phyloP scores from a whole-genome alignment of 495 filamentous ascomycete genomes.

The Hapsidospora chrysogenum region DNA sequence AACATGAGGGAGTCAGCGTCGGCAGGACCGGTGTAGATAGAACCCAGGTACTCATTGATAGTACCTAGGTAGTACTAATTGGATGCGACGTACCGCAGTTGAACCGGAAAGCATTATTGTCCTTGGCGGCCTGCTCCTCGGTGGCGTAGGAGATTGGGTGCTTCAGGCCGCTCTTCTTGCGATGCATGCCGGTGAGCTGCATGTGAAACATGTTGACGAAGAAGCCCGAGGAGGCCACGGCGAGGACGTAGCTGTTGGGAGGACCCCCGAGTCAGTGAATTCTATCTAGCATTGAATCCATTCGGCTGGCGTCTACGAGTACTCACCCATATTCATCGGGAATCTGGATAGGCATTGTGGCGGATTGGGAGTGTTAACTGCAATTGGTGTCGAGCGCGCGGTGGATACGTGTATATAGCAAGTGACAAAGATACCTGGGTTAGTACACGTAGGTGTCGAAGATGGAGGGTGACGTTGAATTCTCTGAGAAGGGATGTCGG shows the following conservation, averaged over 20 bases:
- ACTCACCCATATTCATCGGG: constrained; percentile 28
- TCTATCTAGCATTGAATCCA: neutral
- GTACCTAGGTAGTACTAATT: too few relatives aligned
- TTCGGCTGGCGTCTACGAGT: neutral
- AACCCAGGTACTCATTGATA: too few relatives aligned
- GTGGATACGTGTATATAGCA: too few relatives aligned
- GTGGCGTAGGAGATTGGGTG: constrained; percentile 53
- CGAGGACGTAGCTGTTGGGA: constrained; percentile 37
- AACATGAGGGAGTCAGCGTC: constrained; percentile 16
- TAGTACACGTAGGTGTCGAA: too few relatives aligned
- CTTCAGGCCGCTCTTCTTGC: constrained; percentile 36
- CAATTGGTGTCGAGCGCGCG: too few relatives aligned
- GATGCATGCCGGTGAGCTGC: constrained; percentile 21
- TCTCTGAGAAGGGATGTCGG: too few relatives aligned
- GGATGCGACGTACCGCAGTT: constrained; percentile 28
- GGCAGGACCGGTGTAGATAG: too few relatives aligned
- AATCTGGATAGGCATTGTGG: constrained; percentile 12
- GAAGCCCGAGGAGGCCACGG: constrained; percentile 39
- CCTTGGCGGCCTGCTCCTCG: constrained; percentile 39
- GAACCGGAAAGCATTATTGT: constrained; percentile 25
- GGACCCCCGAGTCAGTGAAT: neutral
- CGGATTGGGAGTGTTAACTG: too few relatives aligned
- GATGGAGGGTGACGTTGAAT: too few relatives aligned
- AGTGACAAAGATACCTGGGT: too few relatives aligned
- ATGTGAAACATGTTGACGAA: constrained; percentile 39